Evolutionary conservation across 768 basidiomycete species (phyloP).

Genomic region (Rossbeevera mucosa): DNA sequence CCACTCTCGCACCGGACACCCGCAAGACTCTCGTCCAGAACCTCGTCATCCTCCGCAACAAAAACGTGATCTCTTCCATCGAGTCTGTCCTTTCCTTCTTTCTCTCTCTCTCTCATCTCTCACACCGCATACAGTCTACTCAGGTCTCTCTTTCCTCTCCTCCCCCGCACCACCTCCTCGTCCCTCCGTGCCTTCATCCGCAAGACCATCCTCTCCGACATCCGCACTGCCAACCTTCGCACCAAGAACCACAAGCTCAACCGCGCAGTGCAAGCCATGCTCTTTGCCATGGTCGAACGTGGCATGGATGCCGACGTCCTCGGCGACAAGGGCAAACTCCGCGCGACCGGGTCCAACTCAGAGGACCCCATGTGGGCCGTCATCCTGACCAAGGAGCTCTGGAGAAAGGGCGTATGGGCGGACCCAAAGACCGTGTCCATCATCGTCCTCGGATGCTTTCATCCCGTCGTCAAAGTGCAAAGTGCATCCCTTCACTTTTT

Average conservation of each 20-base stretch:
- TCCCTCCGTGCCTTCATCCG: constrained; percentile 81
- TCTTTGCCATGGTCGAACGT: constrained; percentile 93
- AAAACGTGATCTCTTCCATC: constrained; percentile 86
- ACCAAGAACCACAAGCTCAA: constrained; percentile 95
- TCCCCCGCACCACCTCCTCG: constrained; percentile 89
- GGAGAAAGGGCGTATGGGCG: constrained; percentile 90
- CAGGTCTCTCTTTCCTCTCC: constrained; percentile 87
- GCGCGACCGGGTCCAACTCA: constrained; percentile 43
- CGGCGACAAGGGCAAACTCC: constrained; percentile 80
- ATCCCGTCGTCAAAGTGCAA: constrained; percentile 91
- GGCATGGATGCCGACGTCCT: constrained; percentile 80
- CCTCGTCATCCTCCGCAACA: constrained; percentile 89
- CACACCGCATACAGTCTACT: constrained; percentile 56
- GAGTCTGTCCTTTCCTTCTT: constrained; percentile 52
- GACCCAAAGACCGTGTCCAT: constrained; percentile 93
- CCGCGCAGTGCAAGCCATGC: constrained; percentile 89
- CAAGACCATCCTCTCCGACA: constrained; percentile 90
- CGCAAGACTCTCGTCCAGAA: constrained; percentile 85
- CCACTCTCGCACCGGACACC: constrained; percentile 70
- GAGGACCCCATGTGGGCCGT: constrained; percentile 99
- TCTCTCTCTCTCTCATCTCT: background rate
- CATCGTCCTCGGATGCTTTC: constrained; percentile 85
- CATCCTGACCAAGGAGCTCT: constrained; percentile 87
- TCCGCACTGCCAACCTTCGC: constrained; percentile 82
- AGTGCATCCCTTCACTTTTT: constrained; percentile 95